Evolutionary conservation across 306 rosid genomes (phyloP), one percentile per base, ranked within the genome.

Genomic region (Pachyrhizus erosus): DNA sequence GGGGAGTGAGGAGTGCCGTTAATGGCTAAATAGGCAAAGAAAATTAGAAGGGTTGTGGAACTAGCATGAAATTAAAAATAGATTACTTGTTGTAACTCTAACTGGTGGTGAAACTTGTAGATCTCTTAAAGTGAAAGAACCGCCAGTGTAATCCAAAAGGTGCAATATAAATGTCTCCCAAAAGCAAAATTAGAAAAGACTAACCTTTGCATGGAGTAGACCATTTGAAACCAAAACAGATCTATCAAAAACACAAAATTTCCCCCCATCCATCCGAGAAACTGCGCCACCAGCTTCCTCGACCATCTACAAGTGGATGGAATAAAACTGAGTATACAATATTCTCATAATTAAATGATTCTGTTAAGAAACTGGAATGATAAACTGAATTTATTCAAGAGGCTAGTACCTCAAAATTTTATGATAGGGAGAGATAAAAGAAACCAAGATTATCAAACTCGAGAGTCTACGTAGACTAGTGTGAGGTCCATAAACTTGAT

Each of bases 201-300:
- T 68, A 84, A 95, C 98, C 97, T 91, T 91, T 84, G 75, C 77
- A 86, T 95, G 99, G 73, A 93, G 46, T 27, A 58, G 80, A 66
- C 94, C 92, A 58, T 91, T 93, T 48, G 98, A 93, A 62, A 95
- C 98, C 90, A 95, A 87, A 66, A 93, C 92, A 40, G 99, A 95
- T 85, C 99, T 90, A 89, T 95, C 98, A 90, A 95, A 95, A 27
- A 95, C 97, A 67, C 88, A 86, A 86, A 95, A 95, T 54, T 88
- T 90, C 70, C 96, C 93, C 54, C 99, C 98, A 67, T 95, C 99
- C 99, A 95, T 95, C 81, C 96, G 74, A 48, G 96, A 88, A 64
- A 93, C 92, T 33, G 86, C 21, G 55, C 98, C 99, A 31, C 97
- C 99, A 37, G 99, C 96, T 91, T 95, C 99, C 84, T 95, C 98